Percentiles rank a stretch among this genome's conserved stretches.
phyloP scores from a whole-genome alignment of 2,329 filamentous ascomycete species.

The Immersiporthe knoxdaviesiana region DNA sequence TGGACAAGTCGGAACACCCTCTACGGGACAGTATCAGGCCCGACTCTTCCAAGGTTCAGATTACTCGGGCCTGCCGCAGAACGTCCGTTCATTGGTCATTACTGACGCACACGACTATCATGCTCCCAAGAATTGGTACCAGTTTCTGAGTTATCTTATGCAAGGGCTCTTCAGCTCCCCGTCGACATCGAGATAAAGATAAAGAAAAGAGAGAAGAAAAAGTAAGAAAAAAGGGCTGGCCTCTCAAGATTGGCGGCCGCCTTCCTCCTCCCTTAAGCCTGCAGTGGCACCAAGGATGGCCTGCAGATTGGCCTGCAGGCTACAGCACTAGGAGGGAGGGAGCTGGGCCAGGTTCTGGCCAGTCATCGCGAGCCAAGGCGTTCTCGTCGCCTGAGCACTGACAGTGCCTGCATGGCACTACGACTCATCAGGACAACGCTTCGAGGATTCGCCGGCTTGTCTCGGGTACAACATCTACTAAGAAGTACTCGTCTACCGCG shows the following conservation, averaged over 20 bases:
- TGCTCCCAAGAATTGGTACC: background rate
- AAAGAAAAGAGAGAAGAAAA: background rate
- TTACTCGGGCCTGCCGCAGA: background rate
- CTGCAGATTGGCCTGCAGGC: constrained; percentile 30
- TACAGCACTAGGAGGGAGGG: constrained; percentile 20
- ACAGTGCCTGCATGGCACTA: constrained; percentile 27
- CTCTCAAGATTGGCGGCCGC: constrained; percentile 13
- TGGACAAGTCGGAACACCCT: background rate
- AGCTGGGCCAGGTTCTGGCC: constrained; percentile 16
- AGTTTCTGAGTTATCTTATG: background rate
- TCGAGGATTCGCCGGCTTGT: constrained; percentile 7
- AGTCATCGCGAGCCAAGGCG: constrained; percentile 16
- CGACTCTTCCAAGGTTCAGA: background rate
- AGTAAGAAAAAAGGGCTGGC: constrained; percentile 18
- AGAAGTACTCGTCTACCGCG: constrained; percentile 4
- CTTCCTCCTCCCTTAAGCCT: constrained; percentile 35
- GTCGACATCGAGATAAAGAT: constrained; percentile 17
- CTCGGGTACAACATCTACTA: constrained; percentile 5
- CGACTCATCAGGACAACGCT: constrained; percentile 15
- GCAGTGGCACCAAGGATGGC: constrained; percentile 34
- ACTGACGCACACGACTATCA: background rate
- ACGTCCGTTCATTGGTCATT: background rate
- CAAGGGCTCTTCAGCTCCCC: constrained; percentile 12
- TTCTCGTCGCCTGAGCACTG: constrained; percentile 22
- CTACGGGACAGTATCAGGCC: background rate